phyloP scores from a whole-genome alignment of 352 stramenopile species.

The Globisporangium nagaii region DNA sequence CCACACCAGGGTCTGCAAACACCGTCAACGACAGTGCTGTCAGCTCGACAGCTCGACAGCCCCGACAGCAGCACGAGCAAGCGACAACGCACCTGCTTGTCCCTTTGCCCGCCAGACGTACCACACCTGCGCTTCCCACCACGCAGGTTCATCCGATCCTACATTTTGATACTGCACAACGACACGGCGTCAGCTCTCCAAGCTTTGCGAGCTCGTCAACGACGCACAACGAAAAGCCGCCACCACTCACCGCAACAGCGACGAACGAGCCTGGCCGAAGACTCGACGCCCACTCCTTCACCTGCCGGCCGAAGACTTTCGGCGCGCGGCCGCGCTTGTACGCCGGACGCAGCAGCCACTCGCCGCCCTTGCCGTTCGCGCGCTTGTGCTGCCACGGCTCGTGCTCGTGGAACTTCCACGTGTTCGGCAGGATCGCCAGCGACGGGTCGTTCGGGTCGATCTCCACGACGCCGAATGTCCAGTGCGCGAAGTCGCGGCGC shows the following conservation, averaged over 20 bases:
- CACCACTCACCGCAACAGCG: conserved; percentile 59
- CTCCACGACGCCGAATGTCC: conserved; percentile 63
- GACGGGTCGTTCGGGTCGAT: conserved; percentile 76
- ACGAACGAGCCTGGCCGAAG: conserved; percentile 55
- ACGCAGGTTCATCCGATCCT: conserved; percentile 51
- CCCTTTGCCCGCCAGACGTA: conserved; percentile 71
- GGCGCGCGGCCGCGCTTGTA: conserved; percentile 44
- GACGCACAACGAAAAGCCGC: no score
- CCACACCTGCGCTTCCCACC: conserved; percentile 85
- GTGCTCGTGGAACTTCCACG: conserved; percentile 68
- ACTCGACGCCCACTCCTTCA: conserved; percentile 52
- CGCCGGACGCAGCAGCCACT: conserved; percentile 56
- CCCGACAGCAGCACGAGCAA: not conserved
- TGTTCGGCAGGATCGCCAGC: conserved; percentile 56
- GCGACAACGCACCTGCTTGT: conserved; percentile 30
- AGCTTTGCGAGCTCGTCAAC: no score
- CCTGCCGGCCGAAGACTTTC: conserved; percentile 37
- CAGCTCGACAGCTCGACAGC: no score
- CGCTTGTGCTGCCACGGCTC: conserved; percentile 49
- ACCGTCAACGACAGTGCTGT: not conserved
- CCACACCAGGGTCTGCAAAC: conserved; percentile 33
- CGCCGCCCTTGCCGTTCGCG: conserved; percentile 69
- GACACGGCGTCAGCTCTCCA: not conserved
- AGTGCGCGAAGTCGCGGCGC: conserved; percentile 52
- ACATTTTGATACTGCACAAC: conserved; percentile 56